Conservation (phyloP, 352 stramenopile genomes). For the Globisporangium sylvaticum region DNA sequence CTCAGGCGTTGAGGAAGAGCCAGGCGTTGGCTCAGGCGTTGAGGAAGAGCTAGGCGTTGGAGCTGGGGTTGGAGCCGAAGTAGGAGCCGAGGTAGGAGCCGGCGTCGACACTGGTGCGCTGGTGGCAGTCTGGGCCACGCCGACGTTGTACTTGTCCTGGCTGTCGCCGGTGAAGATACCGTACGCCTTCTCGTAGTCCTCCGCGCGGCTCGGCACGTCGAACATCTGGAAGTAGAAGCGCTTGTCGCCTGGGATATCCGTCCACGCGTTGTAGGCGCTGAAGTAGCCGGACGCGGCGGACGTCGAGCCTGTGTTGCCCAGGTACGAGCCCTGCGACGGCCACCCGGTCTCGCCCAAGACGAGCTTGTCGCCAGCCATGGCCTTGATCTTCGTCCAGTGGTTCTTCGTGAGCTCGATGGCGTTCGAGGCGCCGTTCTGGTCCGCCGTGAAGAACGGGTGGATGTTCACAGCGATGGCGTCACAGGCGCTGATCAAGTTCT, state of each 20-base stretch:
- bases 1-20: not conserved
- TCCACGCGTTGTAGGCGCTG: constrained; percentile 60
- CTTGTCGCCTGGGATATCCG: constrained; percentile 34
- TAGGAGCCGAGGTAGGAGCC: not conserved
- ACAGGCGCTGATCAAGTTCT: constrained; percentile 34
- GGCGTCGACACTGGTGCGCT: not conserved
- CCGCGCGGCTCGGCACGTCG: constrained; percentile 38
- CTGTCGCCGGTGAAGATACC: constrained; percentile 40
- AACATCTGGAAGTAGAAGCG: constrained; percentile 83
- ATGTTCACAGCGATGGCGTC: constrained; percentile 57
- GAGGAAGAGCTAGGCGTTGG: not conserved
- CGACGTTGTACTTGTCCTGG: constrained; percentile 50
- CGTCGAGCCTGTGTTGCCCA: constrained; percentile 35
- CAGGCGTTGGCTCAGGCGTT: constrained; percentile 2
- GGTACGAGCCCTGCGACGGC: constrained; percentile 35
- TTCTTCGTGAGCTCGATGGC: constrained; percentile 47
- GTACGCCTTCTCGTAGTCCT: constrained; percentile 45
- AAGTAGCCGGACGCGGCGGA: constrained; percentile 45
- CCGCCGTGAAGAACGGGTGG: constrained; percentile 59
- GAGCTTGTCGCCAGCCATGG: constrained; percentile 38
- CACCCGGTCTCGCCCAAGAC: constrained; percentile 54
- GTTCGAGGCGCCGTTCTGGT: constrained; percentile 24
- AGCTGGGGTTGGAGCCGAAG: not conserved
- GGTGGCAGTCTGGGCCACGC: not conserved
- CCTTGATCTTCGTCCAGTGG: constrained; percentile 43